These are phyloP conservation scores for Prunus kanzakura DNA, from an alignment of 306 rosid species.

Conservation along the genomic window DNA sequence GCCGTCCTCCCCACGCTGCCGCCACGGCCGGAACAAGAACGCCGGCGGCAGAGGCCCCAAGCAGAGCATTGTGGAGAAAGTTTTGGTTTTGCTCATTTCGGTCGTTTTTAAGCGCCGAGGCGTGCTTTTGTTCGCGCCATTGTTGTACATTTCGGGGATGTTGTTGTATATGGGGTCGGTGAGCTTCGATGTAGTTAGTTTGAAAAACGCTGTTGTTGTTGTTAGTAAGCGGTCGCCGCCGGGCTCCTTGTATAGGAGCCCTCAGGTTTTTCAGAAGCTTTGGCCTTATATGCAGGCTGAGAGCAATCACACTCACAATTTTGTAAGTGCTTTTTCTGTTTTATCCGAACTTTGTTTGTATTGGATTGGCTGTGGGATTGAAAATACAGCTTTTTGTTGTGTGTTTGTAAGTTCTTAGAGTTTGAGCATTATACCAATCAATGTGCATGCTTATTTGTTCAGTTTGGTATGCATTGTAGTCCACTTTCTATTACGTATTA, in stretches of 20 bases:
- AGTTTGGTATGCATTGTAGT: slow-evolving; percentile 1
- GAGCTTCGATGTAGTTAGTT: slow-evolving; percentile 61
- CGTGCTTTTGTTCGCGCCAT: slow-evolving; percentile 77
- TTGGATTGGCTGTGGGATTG: neutral
- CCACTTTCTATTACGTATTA: neutral
- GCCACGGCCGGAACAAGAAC: slow-evolving; percentile 59
- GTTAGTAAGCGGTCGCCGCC: slow-evolving; percentile 60
- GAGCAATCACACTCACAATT: slow-evolving; percentile 43
- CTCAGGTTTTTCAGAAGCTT: slow-evolving; percentile 70
- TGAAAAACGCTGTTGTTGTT: slow-evolving; percentile 57
- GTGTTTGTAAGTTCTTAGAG: neutral
- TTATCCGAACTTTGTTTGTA: neutral
- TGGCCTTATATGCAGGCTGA: slow-evolving; percentile 79
- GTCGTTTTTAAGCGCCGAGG: slow-evolving; percentile 72
- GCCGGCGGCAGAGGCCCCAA: slow-evolving; percentile 19
- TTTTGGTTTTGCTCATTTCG: slow-evolving; percentile 52
- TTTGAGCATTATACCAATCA: neutral
- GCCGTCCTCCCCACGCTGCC: slow-evolving; percentile 70
- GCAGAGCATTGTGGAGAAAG: slow-evolving; percentile 51
- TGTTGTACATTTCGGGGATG: slow-evolving; percentile 86
- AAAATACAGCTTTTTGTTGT: neutral
- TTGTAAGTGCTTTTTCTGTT: slow-evolving; percentile 34
- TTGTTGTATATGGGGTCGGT: slow-evolving; percentile 82
- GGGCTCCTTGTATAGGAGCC: slow-evolving; percentile 76
- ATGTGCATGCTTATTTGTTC: neutral